Evolutionary conservation across 345 rosid genomes (phyloP).

Genomic region (Salix exigua): DNA sequence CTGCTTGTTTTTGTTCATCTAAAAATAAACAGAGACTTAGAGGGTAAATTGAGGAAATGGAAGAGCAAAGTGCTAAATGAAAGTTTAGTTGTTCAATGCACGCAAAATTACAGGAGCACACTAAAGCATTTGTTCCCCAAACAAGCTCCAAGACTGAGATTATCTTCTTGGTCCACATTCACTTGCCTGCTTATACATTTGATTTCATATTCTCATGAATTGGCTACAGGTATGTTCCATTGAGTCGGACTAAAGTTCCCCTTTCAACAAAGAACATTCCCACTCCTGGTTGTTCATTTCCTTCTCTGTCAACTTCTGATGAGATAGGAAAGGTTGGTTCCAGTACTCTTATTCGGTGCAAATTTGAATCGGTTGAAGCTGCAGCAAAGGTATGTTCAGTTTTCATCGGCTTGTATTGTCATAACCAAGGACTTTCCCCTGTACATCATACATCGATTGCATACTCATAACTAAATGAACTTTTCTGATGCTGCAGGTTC

Average conservation of each 20-base stretch:
- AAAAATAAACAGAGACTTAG: background rate
- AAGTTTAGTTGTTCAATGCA: background rate
- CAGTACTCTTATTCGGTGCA: constrained; percentile 60
- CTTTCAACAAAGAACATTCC: constrained; percentile 31
- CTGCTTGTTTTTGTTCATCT: background rate
- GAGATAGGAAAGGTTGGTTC: constrained; percentile 55
- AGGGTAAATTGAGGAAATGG: background rate
- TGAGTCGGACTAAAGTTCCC: constrained; percentile 44
- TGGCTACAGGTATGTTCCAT: constrained; percentile 73
- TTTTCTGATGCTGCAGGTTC: constrained; percentile 49
- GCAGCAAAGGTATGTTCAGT: constrained; percentile 64
- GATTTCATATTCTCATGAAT: constrained; percentile 8
- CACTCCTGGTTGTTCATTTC: constrained; percentile 45
- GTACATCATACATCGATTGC: background rate
- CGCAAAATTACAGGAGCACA: background rate
- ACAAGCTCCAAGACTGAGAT: background rate
- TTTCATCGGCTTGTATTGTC: background rate
- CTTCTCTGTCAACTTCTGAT: constrained; percentile 51
- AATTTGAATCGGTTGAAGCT: constrained; percentile 62
- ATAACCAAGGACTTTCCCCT: background rate
- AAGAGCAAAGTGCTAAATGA: background rate
- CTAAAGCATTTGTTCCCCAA: background rate
- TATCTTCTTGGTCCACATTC: background rate
- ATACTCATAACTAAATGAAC: background rate
- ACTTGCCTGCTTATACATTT: background rate